Base-by-base conservation (phyloP, 768 basidiomycete species). In the Lactarius sp. region DNA sequence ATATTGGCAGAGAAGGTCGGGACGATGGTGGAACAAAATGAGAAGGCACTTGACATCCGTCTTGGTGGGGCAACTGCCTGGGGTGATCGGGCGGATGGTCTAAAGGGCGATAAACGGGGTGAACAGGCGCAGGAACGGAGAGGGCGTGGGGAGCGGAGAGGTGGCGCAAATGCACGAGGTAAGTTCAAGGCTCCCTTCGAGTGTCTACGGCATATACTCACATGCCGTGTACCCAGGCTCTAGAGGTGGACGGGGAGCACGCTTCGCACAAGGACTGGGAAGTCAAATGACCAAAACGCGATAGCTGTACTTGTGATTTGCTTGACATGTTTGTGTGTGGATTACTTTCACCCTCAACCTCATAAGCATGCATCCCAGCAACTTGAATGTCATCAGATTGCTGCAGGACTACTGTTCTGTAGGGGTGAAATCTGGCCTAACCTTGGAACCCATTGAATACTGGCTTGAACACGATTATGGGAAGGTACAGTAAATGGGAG, bases 11-110 rank as follows among this genome's bases (percentile, higher is more conserved):
- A 98, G 70, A 92, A 92, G 75, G 82, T 95, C 20, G 85, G 82
- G 31, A 79, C 82, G 20, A 80, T 98, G 83, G 86, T 94, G 6
- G 94, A 98, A 71, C 88, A 91, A 69, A 96, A 93, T 70, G 94
- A 98, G 75, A 96, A 95, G 78, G 78, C 83, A 1, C 76, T 97
- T 52, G 94, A 97, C 73, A 71, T 80, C 68, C 95, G 94, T 73
- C 83, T 94, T 69, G 92, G 93, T 56, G 83, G 83, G 5, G 75
- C 78, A 42, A 74, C 78, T 42, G 81, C 79, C 8, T 89, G 88
- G 87, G 78, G 78, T 49, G 89, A 90, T 50, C 77, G 88, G 47
- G 80, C 77, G 36, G 89, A 90, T 66, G 86, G 86, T 16, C 77
- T 73, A 27, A 89, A 91, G 71, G 86, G 85, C 31, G 89, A 90